phyloP scores from a whole-genome alignment of 2,329 filamentous ascomycete species.

The Zymoseptoria crescenta region DNA sequence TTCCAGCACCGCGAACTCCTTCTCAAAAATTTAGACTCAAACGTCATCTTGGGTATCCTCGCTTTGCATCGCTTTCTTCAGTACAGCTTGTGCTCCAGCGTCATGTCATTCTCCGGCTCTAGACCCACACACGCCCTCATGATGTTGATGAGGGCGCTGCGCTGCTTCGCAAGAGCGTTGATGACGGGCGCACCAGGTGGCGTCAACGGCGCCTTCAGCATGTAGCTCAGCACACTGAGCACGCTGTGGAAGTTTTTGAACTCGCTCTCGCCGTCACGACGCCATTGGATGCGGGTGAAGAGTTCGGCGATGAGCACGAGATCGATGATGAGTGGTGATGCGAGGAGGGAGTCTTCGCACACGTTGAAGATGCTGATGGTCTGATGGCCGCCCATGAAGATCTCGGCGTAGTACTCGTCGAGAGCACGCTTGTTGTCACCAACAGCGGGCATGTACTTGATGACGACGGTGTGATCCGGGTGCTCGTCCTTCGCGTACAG shows the following conservation, averaged over 20 bases:
- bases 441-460: slow-evolving; percentile 99
- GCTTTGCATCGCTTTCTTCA: slow-evolving; percentile 3
- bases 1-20: neutral
- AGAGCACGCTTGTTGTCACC: slow-evolving; percentile 98
- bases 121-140: slow-evolving; percentile 96
- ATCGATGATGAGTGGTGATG: slow-evolving; percentile 94
- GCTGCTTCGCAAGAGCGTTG: slow-evolving; percentile 94
- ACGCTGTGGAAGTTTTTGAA: slow-evolving; percentile 96
- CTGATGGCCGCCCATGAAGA: slow-evolving; percentile 97
- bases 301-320: slow-evolving; percentile 88
- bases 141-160: slow-evolving; percentile 89
- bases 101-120: slow-evolving; percentile 98
- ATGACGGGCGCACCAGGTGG: slow-evolving; percentile 91
- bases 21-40: neutral
- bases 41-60: neutral
- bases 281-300: slow-evolving; percentile 98
- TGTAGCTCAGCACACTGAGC: slow-evolving; percentile 94
- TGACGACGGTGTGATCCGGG: slow-evolving; percentile 96
- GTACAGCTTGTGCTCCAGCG: slow-evolving; percentile 95
- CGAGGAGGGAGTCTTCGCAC: slow-evolving; percentile 94
- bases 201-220: slow-evolving; percentile 92
- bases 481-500: slow-evolving; percentile 90
- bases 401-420: slow-evolving; percentile 98
- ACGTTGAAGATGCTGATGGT: slow-evolving; percentile 98
- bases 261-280: slow-evolving; percentile 50